Evolutionary conservation across 768 basidiomycete genomes (phyloP), one percentile per base, ranked within the genome.

Genomic region (Amanita brunnescens): DNA sequence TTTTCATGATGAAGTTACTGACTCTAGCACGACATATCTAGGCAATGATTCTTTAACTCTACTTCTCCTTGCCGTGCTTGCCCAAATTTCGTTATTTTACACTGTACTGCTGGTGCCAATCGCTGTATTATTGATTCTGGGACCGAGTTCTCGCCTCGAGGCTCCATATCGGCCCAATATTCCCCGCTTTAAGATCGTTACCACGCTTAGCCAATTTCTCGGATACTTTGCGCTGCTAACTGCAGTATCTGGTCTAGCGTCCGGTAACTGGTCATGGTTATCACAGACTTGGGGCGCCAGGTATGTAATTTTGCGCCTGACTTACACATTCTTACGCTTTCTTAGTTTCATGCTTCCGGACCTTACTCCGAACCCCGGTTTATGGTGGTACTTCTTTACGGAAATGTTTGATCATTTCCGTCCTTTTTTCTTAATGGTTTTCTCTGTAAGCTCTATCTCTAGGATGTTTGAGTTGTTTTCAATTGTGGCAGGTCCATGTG

Each of bases 371-470:
- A 98, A 94, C 58, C 81, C 89, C 3, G 95, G 96, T 1, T 68
- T 97, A 24, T 92, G 92, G 88, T 98, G 95, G 95, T 98, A 98
- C 66, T 98, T 98, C 71, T 97, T 98, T 70, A 97, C 92, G 9
- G 95, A 98, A 64, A 97, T 97, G 89, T 99, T 99, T 56, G 95
- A 97, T 62, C 88, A 98, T 63, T 99, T 97, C 73, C 74, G 96
- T 26, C 81, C 85, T 3, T 97, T 97, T 70, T 99, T 96, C 75
- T 71, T 97, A 29, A 86, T 93, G 76, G 89, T 88, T 14, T 98
- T 97, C 66, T 88, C 86, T 14, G 93, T 93, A 58, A 42, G 85
- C 64, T 32, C 14, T 20, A n/a, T 38, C 44, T 34, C n/a, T 6
- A 1, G 7, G 7, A 20, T 38, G 16, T 32, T 2, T 5, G 8